These are phyloP conservation scores for Tolypocladium endophyticum DNA, from an alignment of 2,329 filamentous ascomycete genomes.

Conservation along the genomic window DNA sequence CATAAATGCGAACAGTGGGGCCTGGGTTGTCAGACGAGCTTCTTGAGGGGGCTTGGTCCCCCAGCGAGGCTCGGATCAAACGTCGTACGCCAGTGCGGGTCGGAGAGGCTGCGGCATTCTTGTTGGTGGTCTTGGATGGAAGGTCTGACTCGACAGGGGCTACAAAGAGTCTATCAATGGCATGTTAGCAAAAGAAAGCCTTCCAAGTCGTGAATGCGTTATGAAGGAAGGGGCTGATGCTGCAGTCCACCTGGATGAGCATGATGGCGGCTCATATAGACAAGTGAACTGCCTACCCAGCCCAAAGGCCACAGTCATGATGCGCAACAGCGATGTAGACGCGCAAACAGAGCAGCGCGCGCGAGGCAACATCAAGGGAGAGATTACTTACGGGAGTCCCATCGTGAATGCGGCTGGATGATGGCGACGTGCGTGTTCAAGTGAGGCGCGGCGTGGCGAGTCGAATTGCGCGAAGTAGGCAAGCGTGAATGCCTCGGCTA, in stretches of 20 bases:
- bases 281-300: neutral
- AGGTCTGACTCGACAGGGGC: slow-evolving; percentile 35
- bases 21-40: slow-evolving; percentile 9
- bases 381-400: slow-evolving; percentile 36
- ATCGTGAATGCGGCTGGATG: slow-evolving; percentile 15
- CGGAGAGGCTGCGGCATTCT: slow-evolving; percentile 15
- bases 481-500: neutral
- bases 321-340: neutral
- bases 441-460: neutral
- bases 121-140: slow-evolving; percentile 22
- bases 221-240: neutral
- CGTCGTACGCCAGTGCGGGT: slow-evolving; percentile 31
- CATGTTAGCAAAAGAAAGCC: slow-evolving; percentile 5
- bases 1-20: slow-evolving; percentile 16
- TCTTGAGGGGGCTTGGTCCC: neutral
- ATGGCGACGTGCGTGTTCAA: neutral
- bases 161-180: slow-evolving; percentile 29
- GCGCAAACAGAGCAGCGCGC: neutral
- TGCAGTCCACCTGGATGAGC: neutral
- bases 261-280: neutral
- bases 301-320: neutral
- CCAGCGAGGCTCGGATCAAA: slow-evolving; percentile 10
- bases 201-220: neutral
- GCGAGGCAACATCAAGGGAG: neutral
- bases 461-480: neutral